phyloP scores from a whole-genome alignment of 345 rosid species.

The Firmiana major region DNA sequence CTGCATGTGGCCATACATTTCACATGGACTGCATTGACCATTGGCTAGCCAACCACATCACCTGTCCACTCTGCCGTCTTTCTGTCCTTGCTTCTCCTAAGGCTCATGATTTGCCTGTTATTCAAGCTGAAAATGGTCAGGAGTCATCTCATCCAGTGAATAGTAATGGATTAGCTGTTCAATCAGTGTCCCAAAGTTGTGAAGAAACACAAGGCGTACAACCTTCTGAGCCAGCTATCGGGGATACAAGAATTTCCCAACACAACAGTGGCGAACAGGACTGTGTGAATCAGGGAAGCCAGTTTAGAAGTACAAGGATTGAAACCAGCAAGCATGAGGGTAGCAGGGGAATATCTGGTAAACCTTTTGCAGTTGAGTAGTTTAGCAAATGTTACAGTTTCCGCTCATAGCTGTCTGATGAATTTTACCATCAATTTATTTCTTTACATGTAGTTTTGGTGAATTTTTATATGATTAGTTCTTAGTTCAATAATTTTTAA shows the following conservation, averaged over 20 bases:
- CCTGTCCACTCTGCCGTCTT: slow-evolving; percentile 90
- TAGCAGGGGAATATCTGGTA: slow-evolving; percentile 26
- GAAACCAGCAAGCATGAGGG: slow-evolving; percentile 17
- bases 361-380: neutral
- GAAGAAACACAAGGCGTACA: slow-evolving; percentile 22
- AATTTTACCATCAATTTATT: neutral
- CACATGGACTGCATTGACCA: slow-evolving; percentile 92
- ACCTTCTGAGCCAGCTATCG: slow-evolving; percentile 22
- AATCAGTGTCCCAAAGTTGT: slow-evolving; percentile 15
- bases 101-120: slow-evolving; percentile 18
- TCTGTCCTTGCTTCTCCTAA: slow-evolving; percentile 53
- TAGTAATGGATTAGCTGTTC: slow-evolving; percentile 18
- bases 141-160: slow-evolving; percentile 16
- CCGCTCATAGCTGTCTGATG: neutral
- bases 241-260: slow-evolving; percentile 1
- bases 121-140: slow-evolving; percentile 25
- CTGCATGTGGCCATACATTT: slow-evolving; percentile 78
- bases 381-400: neutral
- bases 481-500: neutral
- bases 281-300: slow-evolving; percentile 17
- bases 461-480: neutral
- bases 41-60: slow-evolving; percentile 79
- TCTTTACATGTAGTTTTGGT: neutral
- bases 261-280: slow-evolving; percentile 16
- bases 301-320: slow-evolving; percentile 7